These are phyloP conservation scores for Ogataea zsoltii DNA, from an alignment of 805 yeast species.

Conservation along the genomic window DNA sequence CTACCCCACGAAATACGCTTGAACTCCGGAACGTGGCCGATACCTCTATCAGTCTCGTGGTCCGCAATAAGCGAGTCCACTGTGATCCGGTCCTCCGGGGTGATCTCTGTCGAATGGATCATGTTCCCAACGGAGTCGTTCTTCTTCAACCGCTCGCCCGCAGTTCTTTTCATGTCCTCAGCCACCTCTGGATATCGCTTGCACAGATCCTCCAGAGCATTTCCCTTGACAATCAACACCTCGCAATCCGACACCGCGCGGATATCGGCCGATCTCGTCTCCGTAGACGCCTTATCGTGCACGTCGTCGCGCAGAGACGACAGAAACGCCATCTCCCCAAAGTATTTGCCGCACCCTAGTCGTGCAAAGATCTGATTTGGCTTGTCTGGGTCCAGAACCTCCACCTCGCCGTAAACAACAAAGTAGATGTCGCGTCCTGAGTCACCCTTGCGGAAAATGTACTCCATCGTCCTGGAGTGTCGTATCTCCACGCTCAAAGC, in stretches of 20 bases:
- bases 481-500: conserved; percentile 64
- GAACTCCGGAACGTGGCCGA: conserved; percentile 12
- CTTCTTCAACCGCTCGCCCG: conserved; percentile 46
- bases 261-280: conserved; percentile 59
- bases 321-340: conserved; percentile 77
- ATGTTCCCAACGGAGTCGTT: conserved; percentile 31
- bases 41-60: conserved; percentile 11
- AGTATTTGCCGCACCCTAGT: conserved; percentile 61
- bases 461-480: conserved; percentile 55
- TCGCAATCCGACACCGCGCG: conserved; percentile 62
- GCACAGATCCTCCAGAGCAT: conserved; percentile 54
- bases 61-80: conserved; percentile 20
- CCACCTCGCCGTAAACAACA: conserved; percentile 68
- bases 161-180: conserved; percentile 61
- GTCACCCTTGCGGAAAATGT: conserved; percentile 60
- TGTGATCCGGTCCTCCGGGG: conserved; percentile 22
- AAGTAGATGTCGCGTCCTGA: conserved; percentile 65
- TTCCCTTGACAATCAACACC: conserved; percentile 59
- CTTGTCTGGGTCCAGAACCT: conserved; percentile 49
- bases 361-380: conserved; percentile 51
- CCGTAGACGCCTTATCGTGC: conserved; percentile 28
- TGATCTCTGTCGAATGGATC: conserved; percentile 22
- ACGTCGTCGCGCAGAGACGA: conserved; percentile 38
- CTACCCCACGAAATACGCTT: conserved; percentile 21
- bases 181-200: conserved; percentile 56